Base-by-base conservation (phyloP, 2,329 filamentous ascomycete genomes). In the Mycosphaerella arachidis region DNA sequence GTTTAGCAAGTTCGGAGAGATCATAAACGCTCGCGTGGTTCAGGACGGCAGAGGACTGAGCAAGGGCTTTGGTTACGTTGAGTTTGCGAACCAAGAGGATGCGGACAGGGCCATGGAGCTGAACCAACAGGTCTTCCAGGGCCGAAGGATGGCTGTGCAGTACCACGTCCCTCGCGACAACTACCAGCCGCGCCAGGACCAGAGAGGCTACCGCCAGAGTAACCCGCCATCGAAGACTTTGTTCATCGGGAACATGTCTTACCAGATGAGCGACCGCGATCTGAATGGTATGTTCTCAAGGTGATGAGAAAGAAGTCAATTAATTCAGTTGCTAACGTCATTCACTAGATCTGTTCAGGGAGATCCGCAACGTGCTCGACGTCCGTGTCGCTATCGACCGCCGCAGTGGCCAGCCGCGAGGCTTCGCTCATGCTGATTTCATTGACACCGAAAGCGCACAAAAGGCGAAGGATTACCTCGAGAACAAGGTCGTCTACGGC, bases 341-440 rank as follows among this genome's bases (percentile, higher is more conserved):
- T 43, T 7, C 40, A n/a, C 9, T 56, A 73, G 81, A 86, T 56
- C 76, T 95, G 29, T 93, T 96, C 82, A 79, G 82, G 59, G 82
- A 85, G 27, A 79, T 95, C 61, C 78, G 82, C 53, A 88, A 90
- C 72, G 82, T 93, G 52, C 77, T 82, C 56, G 89, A 92, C 69
- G 86, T 96, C 52, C 86, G 92, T 62, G 87, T 96, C 58, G 89
- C 91, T 55, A 88, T 94, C 68, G 91, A 96, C 76, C 84, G 89
- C 68, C 82, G 86, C 65, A 92, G 89, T 6, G 91, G 91, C 50
- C 87, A 89, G 76, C 89, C 89, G 40, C 83, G 90, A 73, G 92
- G 92, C 63, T 96, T 94, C 72, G 89, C 88, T 20, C 91, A 96
- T 72, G 88, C 87, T 53, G 90, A 95, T 71, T 96, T 96, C 74